phyloP scores from a whole-genome alignment of 148 eudicot species.

The Cornus suecica region DNA sequence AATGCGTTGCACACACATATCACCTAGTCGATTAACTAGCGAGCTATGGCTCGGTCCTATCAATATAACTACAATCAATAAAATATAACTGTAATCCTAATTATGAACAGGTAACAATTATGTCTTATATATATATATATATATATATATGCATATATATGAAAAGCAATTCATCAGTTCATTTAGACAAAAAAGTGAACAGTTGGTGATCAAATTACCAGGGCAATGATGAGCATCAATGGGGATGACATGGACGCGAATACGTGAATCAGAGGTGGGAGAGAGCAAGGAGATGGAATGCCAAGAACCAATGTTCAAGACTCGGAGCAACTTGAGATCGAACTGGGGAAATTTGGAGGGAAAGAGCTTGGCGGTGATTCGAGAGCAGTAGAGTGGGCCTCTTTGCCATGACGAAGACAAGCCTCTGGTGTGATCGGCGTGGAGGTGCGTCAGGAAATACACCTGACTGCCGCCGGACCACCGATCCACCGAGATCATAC shows the following conservation, averaged over 20 bases:
- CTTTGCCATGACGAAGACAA: constrained; percentile 57
- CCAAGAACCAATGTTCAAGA: constrained; percentile 53
- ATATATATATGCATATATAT: no score
- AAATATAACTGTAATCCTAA: not conserved
- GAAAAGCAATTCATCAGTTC: not conserved
- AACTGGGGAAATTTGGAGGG: constrained; percentile 68
- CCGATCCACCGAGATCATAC: constrained; percentile 78
- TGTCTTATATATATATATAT: no score
- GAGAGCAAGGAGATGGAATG: constrained; percentile 45
- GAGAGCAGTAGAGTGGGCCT: constrained; percentile 75
- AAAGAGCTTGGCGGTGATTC: constrained; percentile 58
- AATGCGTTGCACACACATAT: not conserved
- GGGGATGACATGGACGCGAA: constrained; percentile 38
- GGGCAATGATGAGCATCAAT: constrained; percentile 81
- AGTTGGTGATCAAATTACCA: constrained; percentile 34
- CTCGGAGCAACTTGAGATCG: constrained; percentile 48
- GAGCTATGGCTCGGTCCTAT: no score
- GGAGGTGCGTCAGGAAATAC: constrained; percentile 82
- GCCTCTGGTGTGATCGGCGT: constrained; percentile 72
- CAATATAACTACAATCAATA: no score
- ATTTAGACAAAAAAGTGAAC: constrained; percentile 6
- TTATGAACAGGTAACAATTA: not conserved
- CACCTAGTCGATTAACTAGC: not conserved
- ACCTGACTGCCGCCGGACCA: constrained; percentile 65
- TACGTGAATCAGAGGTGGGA: constrained; percentile 34